A percentile compares a stretch with the other conserved stretches of the same genome.
Conservation (phyloP, 2,329 filamentous ascomycete genomes). For the Helminthosporium solani region DNA sequence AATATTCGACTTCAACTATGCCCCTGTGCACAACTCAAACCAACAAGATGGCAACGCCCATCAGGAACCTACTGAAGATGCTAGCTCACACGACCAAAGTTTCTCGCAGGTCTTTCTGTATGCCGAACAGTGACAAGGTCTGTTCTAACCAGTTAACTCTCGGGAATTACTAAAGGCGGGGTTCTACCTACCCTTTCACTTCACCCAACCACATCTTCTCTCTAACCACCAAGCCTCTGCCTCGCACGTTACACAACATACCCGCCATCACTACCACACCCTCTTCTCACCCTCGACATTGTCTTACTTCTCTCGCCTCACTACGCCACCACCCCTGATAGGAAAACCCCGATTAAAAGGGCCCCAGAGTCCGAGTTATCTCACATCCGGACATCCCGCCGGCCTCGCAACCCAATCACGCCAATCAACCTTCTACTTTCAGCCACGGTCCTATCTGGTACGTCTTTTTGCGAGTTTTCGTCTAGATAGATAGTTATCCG, state of each 20-base stretch:
- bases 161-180: not conserved
- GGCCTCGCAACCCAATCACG: not conserved
- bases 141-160: too few relatives aligned
- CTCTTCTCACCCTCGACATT: too few relatives aligned
- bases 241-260: not conserved
- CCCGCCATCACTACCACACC: not conserved
- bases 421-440: not conserved
- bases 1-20: too few relatives aligned
- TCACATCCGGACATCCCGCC: not conserved
- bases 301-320: not conserved
- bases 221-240: not conserved
- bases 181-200: not conserved
- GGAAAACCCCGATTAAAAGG: not conserved
- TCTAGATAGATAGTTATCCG: too few relatives aligned
- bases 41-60: too few relatives aligned
- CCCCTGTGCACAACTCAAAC: too few relatives aligned
- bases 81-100: too few relatives aligned
- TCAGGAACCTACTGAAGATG: too few relatives aligned
- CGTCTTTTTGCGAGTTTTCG: not conserved
- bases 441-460: not conserved
- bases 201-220: conserved; percentile 1
- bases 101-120: too few relatives aligned
- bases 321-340: not conserved
- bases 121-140: not conserved
- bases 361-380: not conserved